These are phyloP conservation scores for Dictyostelium capitatum DNA, from an alignment of 78 protist species.

Conservation along the genomic window DNA sequence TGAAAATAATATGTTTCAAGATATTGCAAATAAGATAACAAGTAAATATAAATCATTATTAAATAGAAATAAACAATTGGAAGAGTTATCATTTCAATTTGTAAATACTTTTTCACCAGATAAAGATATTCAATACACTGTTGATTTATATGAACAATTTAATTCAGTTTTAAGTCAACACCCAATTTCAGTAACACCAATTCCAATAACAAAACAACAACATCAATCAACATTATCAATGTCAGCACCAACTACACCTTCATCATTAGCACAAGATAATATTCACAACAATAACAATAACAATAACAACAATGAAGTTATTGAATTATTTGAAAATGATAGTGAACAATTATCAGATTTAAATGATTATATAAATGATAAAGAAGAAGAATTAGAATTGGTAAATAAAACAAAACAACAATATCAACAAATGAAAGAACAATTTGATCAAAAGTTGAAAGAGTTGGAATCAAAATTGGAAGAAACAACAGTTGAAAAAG, in stretches of 20 bases:
- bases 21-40: conserved; percentile 49
- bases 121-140: conserved; percentile 13
- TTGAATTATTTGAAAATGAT: conserved; percentile 41
- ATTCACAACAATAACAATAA: not conserved
- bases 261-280: not conserved
- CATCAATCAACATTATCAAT: not conserved
- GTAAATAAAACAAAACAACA: conserved; percentile 42
- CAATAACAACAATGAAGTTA: not conserved
- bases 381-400: conserved; percentile 71
- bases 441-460: conserved; percentile 40
- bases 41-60: conserved; percentile 38
- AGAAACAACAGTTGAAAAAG: conserved; percentile 35
- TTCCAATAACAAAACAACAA: not conserved
- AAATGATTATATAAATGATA: conserved; percentile 38
- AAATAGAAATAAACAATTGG: conserved; percentile 33
- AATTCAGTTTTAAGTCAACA: not conserved
- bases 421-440: conserved; percentile 75
- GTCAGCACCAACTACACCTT: not conserved
- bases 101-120: conserved; percentile 48
- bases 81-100: conserved; percentile 41
- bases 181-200: not conserved
- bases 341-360: conserved; percentile 53
- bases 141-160: conserved; percentile 30
- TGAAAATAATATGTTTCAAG: conserved; percentile 76
- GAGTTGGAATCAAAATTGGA: conserved; percentile 45